Conservation (phyloP, 2,329 filamentous ascomycete species). For the Sclerotinia minor region DNA sequence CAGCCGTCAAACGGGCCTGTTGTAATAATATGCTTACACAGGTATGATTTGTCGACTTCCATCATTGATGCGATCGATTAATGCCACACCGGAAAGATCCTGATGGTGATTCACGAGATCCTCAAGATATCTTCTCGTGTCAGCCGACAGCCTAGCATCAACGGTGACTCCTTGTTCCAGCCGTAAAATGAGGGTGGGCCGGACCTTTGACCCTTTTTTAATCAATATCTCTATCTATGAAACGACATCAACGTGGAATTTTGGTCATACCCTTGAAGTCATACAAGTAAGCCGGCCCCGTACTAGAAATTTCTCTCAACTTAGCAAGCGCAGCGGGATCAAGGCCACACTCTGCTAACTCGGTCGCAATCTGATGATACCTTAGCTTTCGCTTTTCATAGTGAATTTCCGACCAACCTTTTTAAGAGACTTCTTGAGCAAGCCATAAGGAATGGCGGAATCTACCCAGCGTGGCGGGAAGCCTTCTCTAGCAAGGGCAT, state of each 20-base stretch:
- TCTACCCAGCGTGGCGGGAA: constrained; percentile 73
- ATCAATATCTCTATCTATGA: neutral
- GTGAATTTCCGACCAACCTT: constrained; percentile 56
- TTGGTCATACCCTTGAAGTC: constrained; percentile 51
- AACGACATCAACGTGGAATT: neutral
- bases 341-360: constrained; percentile 20
- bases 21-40: neutral
- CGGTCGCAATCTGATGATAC: constrained; percentile 19
- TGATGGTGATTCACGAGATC: constrained; percentile 47
- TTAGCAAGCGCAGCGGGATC: constrained; percentile 22
- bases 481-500: constrained; percentile 66
- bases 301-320: constrained; percentile 27
- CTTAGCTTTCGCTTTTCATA: constrained; percentile 7
- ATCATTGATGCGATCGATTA: neutral
- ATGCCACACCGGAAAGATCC: neutral
- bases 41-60: neutral
- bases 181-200: constrained; percentile 69
- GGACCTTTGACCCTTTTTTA: constrained; percentile 50
- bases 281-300: constrained; percentile 49
- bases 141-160: constrained; percentile 60
- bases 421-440: constrained; percentile 88
- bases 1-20: neutral
- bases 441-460: constrained; percentile 77
- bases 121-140: constrained; percentile 62
- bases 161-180: constrained; percentile 65